Conservation (phyloP, 495 filamentous ascomycete genomes). For the Aspergillus nanangensis region DNA sequence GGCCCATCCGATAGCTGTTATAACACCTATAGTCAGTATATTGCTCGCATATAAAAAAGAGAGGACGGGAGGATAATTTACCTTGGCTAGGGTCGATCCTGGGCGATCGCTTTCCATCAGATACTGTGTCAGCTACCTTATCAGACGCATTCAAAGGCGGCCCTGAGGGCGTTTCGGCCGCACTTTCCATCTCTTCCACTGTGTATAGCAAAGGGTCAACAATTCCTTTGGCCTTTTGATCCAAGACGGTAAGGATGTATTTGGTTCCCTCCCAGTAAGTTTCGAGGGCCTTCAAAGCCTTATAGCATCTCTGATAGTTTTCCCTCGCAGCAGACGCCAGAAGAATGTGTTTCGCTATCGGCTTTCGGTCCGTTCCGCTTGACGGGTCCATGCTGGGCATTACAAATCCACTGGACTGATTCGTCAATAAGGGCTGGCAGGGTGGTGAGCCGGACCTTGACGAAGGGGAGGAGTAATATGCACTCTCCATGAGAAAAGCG, state of each 20-base stretch:
- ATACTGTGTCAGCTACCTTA: constrained; percentile 20
- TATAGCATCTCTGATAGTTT: constrained; percentile 79
- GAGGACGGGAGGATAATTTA: constrained; percentile 17
- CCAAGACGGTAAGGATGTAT: constrained; percentile 80
- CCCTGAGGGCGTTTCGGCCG: constrained; percentile 33
- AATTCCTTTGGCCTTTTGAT: constrained; percentile 81
- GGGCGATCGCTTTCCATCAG: constrained; percentile 36
- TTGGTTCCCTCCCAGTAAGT: constrained; percentile 80
- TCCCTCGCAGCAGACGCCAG: constrained; percentile 71
- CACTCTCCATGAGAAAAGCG: constrained; percentile 78
- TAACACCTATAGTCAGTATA: constrained; percentile 22
- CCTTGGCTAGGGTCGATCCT: constrained; percentile 50
- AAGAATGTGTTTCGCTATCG: constrained; percentile 62
- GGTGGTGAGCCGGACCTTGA: constrained; percentile 28
- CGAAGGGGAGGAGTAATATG: constrained; percentile 39
- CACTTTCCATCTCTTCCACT: constrained; percentile 70
- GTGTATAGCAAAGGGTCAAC: constrained; percentile 78
- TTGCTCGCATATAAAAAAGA: constrained; percentile 3
- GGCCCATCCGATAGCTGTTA: constrained; percentile 66
- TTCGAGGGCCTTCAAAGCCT: constrained; percentile 69
- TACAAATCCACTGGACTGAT: constrained; percentile 39
- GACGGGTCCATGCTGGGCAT: constrained; percentile 35
- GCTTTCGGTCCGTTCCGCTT: constrained; percentile 35
- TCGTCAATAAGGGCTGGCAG: constrained; percentile 27
- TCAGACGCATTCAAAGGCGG: constrained; percentile 32